phyloP scores from a whole-genome alignment of 768 basidiomycete genomes.

The Naganishia randhawae region DNA sequence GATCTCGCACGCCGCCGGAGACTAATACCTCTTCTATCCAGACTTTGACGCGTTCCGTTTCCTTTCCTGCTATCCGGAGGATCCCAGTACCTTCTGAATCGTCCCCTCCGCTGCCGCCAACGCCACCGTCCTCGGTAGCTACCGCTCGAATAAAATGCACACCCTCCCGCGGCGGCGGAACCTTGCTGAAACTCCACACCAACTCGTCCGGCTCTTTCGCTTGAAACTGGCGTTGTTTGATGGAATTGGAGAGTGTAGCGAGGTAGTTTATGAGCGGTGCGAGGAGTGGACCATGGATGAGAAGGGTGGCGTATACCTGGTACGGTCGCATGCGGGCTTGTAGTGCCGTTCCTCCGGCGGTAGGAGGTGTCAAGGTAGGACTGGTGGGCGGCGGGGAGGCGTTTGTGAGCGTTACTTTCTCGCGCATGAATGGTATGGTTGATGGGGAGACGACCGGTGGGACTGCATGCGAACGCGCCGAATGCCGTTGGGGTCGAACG shows the following conservation, averaged over 20 bases:
- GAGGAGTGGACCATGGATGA: constrained; percentile 70
- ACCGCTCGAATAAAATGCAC: neutral
- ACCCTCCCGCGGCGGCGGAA: neutral
- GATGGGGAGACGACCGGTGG: constrained; percentile 50
- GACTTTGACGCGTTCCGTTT: constrained; percentile 67
- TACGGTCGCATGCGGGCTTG: constrained; percentile 63
- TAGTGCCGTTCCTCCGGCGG: constrained; percentile 12
- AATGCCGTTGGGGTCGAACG: no score
- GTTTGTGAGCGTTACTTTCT: constrained; percentile 58
- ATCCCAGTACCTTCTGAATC: constrained; percentile 54
- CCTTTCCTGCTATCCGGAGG: constrained; percentile 69
- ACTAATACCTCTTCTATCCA: constrained; percentile 65
- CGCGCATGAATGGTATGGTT: constrained; percentile 36
- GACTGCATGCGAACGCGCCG: neutral
- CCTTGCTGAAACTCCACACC: constrained; percentile 74
- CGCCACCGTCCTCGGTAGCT: neutral
- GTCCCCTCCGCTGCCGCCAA: neutral
- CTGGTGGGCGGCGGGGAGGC: neutral
- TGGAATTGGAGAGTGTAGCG: constrained; percentile 55
- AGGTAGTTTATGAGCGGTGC: constrained; percentile 57
- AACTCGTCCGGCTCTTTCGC: constrained; percentile 58
- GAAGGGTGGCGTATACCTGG: constrained; percentile 80
- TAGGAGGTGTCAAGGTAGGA: constrained; percentile 34
- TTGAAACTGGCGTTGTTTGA: constrained; percentile 61
- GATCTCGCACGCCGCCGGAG: constrained; percentile 33